These are phyloP conservation scores for Thuja plicata DNA, from an alignment of 83 land plant genomes.

Conservation along the genomic window DNA sequence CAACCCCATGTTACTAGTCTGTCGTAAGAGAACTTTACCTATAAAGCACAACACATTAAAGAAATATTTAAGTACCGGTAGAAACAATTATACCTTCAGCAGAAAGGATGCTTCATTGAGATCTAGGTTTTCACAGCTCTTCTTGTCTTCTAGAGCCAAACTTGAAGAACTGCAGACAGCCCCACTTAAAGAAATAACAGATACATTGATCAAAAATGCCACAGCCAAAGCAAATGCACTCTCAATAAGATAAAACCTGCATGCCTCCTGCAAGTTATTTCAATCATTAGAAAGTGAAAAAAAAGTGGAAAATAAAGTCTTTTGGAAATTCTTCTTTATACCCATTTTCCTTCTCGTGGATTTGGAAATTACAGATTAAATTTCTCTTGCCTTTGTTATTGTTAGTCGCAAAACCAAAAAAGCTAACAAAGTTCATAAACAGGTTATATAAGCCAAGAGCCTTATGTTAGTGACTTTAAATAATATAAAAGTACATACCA, in stretches of 20 bases:
- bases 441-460: not conserved
- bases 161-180: conserved; percentile 63
- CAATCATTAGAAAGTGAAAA: conserved; percentile 2
- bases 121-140: conserved; percentile 65
- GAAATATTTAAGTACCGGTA: not conserved
- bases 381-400: not conserved
- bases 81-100: conserved; percentile 43
- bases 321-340: not conserved
- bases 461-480: not conserved
- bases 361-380: not conserved
- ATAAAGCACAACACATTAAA: not conserved
- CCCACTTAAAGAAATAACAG: conserved; percentile 82
- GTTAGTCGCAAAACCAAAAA: not conserved
- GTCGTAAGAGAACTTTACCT: not conserved
- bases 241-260: conserved; percentile 75
- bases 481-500: not conserved
- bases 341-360: not conserved
- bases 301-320: not conserved
- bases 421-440: not conserved
- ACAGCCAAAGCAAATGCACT: conserved; percentile 71
- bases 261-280: conserved; percentile 62
- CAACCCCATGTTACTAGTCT: not conserved
- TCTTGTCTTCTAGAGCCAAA: conserved; percentile 39
- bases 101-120: conserved; percentile 86
- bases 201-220: conserved; percentile 81